Conservation (phyloP, 148 eudicot species). For the Fagopyrum tataricum region DNA sequence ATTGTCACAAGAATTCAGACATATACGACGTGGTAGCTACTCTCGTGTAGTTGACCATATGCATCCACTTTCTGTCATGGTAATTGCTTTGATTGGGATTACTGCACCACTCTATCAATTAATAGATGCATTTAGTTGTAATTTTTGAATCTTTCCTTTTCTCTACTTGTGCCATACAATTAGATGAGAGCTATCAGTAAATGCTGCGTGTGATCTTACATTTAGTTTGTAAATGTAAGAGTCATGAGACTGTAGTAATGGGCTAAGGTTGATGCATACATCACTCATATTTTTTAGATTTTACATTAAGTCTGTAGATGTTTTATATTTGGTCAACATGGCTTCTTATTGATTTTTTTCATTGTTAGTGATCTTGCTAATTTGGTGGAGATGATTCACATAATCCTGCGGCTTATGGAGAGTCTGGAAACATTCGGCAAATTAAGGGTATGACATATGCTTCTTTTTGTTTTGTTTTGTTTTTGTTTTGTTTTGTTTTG, state of each 20-base stretch:
- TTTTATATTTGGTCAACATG: neutral
- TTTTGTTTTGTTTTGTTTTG: neutral
- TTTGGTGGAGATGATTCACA: slow-evolving; percentile 72
- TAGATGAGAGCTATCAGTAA: neutral
- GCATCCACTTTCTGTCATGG: neutral
- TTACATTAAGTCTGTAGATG: neutral
- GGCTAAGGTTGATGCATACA: neutral
- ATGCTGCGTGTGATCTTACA: neutral
- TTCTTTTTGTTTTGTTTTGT: neutral
- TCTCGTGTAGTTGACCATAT: neutral
- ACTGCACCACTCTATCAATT: neutral
- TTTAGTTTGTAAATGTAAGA: too few species aligned
- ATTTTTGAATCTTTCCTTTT: neutral
- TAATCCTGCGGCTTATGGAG: slow-evolving; percentile 81
- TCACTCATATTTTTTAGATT: neutral
- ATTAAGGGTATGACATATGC: slow-evolving; percentile 54
- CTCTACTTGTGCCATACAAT: neutral
- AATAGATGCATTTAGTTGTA: neutral
- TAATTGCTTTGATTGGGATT: neutral
- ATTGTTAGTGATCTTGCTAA: slow-evolving; percentile 81
- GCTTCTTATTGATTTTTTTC: slow-evolving; percentile 21
- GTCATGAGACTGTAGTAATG: neutral
- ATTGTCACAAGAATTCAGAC: neutral
- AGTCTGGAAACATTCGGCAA: slow-evolving; percentile 83
- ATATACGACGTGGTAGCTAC: neutral